Evolutionary conservation across 208 protist genomes (phyloP), one percentile per base, ranked within the genome.

Genomic region (Leishmania martiniquensis): DNA sequence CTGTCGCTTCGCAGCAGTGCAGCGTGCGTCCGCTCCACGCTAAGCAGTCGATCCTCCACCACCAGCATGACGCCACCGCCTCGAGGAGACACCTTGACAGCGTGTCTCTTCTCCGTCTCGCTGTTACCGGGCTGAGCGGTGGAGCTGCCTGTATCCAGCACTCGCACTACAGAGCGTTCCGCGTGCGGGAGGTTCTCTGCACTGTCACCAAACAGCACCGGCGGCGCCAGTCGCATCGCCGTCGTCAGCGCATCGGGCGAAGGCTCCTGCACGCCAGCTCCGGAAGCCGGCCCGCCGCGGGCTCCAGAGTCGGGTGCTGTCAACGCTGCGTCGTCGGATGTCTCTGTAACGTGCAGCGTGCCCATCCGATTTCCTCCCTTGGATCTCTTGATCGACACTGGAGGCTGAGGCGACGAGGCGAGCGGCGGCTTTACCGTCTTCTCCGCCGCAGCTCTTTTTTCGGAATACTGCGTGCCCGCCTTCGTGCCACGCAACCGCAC

Each of bases 21-120:
- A 15, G 66, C 70, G 47, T 47, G 45, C 5, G 55, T 44, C 34
- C 80, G 80, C 25, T 79, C 80, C 52, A 37, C 66, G 62, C 3
- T 73, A 67, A 29, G 57, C 12, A 79, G 74, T 29, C 54, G 75
- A 65, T 84, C 80, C 54, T 84, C 80, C 13, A 84, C 80, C 4
- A 62, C 59, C 34, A 84, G n/a, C 59, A 84, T 62, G 0, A 34
- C 62, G 17, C 70, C 75, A 32, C 45, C 42, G 32, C n/a, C 29
- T 7, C 59, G 79, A 17, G 59, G 60, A 2, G 55, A 71, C 42
- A 25, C 54, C 45, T 49, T 68, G 25, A 29, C 32, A 15, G 25
- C 44, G 17, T 65, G 67, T 37, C 68, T 75, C 54, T 32, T 60
- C 62, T 49, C 75, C 13, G 29, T n/a, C 12, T 84, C 75, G 49